These are phyloP conservation scores for Posidonia oceanica DNA, from an alignment of 116 monocot genomes.

Conservation along the genomic window DNA sequence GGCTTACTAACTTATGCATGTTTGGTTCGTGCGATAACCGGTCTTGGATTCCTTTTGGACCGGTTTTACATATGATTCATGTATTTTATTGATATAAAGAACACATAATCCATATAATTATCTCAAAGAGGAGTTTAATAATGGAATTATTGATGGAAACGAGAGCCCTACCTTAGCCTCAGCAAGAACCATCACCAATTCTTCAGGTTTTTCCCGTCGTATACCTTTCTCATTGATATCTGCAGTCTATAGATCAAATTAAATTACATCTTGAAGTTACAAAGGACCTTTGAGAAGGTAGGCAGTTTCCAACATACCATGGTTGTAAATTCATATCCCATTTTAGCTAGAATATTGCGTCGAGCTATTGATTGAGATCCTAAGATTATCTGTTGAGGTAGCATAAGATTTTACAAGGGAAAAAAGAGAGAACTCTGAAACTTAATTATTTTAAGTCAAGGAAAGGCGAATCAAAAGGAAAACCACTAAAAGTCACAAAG, in stretches of 20 bases:
- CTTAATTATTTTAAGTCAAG: no score
- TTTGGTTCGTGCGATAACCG: no score
- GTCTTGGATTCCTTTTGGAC: no score
- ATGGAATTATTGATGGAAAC: neutral
- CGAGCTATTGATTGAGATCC: slow-evolving; percentile 78
- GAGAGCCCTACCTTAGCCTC: slow-evolving; percentile 63
- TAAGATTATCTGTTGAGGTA: slow-evolving; percentile 48
- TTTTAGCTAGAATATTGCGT: slow-evolving; percentile 50
- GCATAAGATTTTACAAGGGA: no score
- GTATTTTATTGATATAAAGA: neutral
- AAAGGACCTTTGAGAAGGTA: neutral
- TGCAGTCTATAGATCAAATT: slow-evolving; percentile 45
- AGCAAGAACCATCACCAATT: slow-evolving; percentile 77
- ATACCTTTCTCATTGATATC: slow-evolving; percentile 79
- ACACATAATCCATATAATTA: neutral
- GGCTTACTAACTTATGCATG: no score
- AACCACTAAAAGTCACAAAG: no score
- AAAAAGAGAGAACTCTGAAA: no score
- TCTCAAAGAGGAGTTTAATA: neutral
- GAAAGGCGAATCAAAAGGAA: no score
- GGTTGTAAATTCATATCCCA: slow-evolving; percentile 74
- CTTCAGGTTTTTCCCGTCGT: slow-evolving; percentile 62
- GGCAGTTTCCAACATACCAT: slow-evolving; percentile 28
- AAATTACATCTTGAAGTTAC: neutral
- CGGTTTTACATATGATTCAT: no score